Base-by-base conservation (phyloP, 2,329 filamentous ascomycete species). In the Claviceps cyperi region DNA sequence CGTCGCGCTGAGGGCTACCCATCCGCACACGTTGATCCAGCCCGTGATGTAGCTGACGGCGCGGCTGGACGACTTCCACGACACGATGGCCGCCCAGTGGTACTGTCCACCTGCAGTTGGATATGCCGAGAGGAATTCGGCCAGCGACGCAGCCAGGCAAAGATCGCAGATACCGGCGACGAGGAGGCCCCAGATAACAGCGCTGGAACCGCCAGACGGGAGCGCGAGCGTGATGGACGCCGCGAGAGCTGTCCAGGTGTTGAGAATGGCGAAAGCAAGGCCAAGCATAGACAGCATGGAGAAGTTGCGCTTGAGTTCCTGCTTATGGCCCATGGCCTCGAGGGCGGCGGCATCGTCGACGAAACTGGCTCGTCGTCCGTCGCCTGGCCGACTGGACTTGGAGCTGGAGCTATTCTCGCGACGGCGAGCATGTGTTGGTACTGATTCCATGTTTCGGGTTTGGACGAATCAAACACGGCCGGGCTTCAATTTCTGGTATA, bases 1-100 rank as follows among this genome's bases (percentile, higher is more conserved):
- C 0, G 81, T 84, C 7, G 83, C 83, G 4, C 78, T 80, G 49
- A 87, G 65, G 9, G 78, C 77, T 35, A 85, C 80, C 80, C 83
- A 86, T 15, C 81, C 83, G n/a, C 79, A 79, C 38, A 80, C 76
- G 57, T 81, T 83, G 62, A 81, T 84, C 82, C 83, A 87, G 28
- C 83, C 83, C 0, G 82, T 86, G 45, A 80, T 75, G 69, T 82
- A 87, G 45, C 80, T 82, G 11, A 86, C 72, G 32, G 78, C 68
- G 0, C 79, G 77, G 17, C 77, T 75, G 71, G 74, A 83, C 50
- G 65, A 66, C 52, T 73, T 71, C 70, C 79, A 81, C 35, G 76
- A 73, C 54, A 86, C 67, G 47, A 78, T 67, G 50, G 83, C 81
- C 2, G 81, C 83, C 83, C 83, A 86, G 60, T 86, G 81, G 55